Evolutionary conservation across 2,329 filamentous ascomycete genomes (phyloP).

Genomic region (Aspergillus aculeatus): DNA sequence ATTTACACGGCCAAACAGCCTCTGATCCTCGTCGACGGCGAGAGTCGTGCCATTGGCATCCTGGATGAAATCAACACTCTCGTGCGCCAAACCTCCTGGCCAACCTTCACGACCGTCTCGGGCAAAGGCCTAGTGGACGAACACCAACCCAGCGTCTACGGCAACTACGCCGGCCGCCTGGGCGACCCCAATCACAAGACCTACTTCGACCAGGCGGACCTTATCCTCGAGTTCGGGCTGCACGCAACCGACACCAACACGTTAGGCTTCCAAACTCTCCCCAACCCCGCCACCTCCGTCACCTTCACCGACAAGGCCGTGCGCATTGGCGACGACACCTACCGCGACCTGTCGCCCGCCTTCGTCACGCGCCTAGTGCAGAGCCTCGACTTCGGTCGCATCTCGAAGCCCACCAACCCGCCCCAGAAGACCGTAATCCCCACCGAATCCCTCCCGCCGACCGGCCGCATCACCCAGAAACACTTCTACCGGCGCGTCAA

Average conservation of each 20-base stretch:
- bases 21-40: slow-evolving; percentile 54
- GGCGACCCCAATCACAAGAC: slow-evolving; percentile 28
- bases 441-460: slow-evolving; percentile 34
- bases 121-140: slow-evolving; percentile 55
- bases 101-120: slow-evolving; percentile 49
- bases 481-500: slow-evolving; percentile 51
- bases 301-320: slow-evolving; percentile 75
- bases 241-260: slow-evolving; percentile 48
- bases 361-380: slow-evolving; percentile 70
- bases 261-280: slow-evolving; percentile 76
- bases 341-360: slow-evolving; percentile 72
- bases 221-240: slow-evolving; percentile 37
- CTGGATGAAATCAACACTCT: slow-evolving; percentile 45
- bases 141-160: slow-evolving; percentile 48
- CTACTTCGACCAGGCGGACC: slow-evolving; percentile 40
- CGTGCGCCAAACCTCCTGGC: slow-evolving; percentile 46
- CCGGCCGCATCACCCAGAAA: slow-evolving; percentile 47
- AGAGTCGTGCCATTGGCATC: slow-evolving; percentile 46
- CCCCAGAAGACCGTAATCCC: slow-evolving; percentile 38
- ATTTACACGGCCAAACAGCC: slow-evolving; percentile 50
- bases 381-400: slow-evolving; percentile 51
- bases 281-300: slow-evolving; percentile 73
- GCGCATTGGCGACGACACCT: slow-evolving; percentile 74
- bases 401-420: slow-evolving; percentile 47
- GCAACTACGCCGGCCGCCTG: slow-evolving; percentile 49